phyloP scores from a whole-genome alignment of 345 rosid genomes.

The Syzygium aromaticum region DNA sequence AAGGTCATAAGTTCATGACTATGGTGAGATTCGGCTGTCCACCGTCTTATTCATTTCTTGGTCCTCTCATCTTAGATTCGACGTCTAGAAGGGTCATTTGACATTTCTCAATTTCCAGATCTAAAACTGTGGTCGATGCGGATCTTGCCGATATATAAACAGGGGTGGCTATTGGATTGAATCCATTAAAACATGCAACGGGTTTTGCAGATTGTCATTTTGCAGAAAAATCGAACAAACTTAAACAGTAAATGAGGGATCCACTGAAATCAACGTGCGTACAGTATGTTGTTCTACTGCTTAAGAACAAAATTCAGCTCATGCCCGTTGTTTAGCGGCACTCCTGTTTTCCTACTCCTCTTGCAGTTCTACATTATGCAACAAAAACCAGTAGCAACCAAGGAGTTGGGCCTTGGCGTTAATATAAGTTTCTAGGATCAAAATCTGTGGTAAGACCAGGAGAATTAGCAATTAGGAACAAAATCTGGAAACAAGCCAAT shows the following conservation, averaged over 20 bases:
- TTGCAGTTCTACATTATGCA: not conserved
- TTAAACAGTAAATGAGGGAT: not conserved
- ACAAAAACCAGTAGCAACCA: not conserved
- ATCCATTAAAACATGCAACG: not conserved
- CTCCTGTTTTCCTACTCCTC: not conserved
- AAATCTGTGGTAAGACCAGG: not conserved
- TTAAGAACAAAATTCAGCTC: not conserved
- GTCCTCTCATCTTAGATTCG: not conserved
- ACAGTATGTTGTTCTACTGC: not conserved
- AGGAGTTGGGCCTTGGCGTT: not conserved
- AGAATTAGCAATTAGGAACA: not conserved
- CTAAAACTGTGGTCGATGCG: not conserved
- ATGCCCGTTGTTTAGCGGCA: not conserved
- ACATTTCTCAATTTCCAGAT: not conserved
- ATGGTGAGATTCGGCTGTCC: not conserved
- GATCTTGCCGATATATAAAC: not conserved
- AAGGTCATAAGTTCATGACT: not conserved
- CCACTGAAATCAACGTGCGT: not conserved
- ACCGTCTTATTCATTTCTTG: not conserved
- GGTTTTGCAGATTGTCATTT: not conserved
- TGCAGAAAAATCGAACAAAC: not conserved
- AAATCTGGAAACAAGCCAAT: not conserved
- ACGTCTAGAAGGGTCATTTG: not conserved
- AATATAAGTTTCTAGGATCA: not conserved
- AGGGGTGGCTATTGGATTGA: not conserved